Evolutionary conservation across 75 land plant species (phyloP), one percentile per base, ranked within the genome.

Genomic region (Cupressus sempervirens): DNA sequence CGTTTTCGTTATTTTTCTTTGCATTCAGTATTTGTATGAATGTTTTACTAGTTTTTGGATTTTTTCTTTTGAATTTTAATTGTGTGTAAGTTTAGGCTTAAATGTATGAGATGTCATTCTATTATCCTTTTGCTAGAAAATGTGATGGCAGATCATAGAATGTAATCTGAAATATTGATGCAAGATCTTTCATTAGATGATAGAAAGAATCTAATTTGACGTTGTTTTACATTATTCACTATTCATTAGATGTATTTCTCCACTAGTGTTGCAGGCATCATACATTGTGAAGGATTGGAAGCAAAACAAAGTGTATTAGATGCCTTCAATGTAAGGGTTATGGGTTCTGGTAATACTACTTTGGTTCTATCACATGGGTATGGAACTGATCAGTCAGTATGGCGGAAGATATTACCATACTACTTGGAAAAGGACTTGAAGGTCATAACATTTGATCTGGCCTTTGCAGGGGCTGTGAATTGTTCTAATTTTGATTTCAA

Each of bases 321-420:
- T 53, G 58, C 86, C 45, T 52, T 86, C 43, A 89, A 87, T 58
- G 79, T 77, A 45, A 75, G 85, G 38, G 72, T 89, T 14, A 29
- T 81, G 50, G 90, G 88, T 14, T 72, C 72, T 3, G 83, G 88
- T 40, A 70, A 16, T 11, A 36, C 52, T 15, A 84, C 84, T 9
- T 34, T 90, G 3, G 84, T 88, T 4, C 76, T 90, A 15, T 20
- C 84, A 20, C 92, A 91, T 82, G 92, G 92, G 3, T 89, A 85
- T 48, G 92, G 92, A 7, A 40, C 83, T 16, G 83, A 87, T 48
- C 92, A 91, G 36, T 53, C 86, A 0, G 74, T 84, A 0, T 91
- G 92, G 92, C 82, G 89, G 35, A 35, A 54, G n/a, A 72, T 91
- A 4, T 26, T 87, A 14, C 91, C 92, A 26, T 58, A 52, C 48